phyloP scores from a whole-genome alignment of 768 basidiomycete species.

The Amanita pallidorosea region DNA sequence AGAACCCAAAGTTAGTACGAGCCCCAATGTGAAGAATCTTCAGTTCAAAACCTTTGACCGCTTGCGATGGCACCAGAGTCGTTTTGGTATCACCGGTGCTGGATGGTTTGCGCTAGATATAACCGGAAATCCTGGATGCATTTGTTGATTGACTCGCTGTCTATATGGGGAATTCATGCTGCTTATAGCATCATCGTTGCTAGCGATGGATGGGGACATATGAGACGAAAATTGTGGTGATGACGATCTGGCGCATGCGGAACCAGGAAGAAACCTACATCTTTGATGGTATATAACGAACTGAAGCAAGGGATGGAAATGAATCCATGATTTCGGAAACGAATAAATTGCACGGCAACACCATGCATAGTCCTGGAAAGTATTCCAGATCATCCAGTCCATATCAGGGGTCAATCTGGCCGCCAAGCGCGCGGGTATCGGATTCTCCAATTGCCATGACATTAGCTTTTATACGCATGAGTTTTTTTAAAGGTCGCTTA shows the following conservation, averaged over 20 bases:
- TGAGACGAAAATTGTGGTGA: background rate
- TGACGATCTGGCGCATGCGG: background rate
- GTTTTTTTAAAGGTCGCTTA: conserved; percentile 28
- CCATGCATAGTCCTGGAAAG: conserved; percentile 37
- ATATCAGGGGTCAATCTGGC: conserved; percentile 31
- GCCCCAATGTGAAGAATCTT: conserved; percentile 4
- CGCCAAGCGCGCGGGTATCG: conserved; percentile 30
- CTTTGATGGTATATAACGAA: conserved; percentile 1
- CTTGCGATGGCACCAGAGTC: background rate
- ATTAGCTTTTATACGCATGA: conserved; percentile 16
- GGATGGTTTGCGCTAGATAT: background rate
- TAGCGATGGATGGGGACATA: background rate
- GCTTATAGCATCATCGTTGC: background rate
- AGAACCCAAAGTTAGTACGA: conserved; percentile 10
- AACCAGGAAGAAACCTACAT: background rate
- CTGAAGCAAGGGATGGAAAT: conserved; percentile 6
- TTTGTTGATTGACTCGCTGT: background rate
- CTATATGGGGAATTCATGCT: conserved; percentile 2
- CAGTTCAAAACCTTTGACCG: conserved; percentile 8
- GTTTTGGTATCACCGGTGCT: background rate
- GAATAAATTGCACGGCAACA: conserved; percentile 21
- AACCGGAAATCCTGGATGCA: background rate
- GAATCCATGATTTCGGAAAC: conserved; percentile 16
- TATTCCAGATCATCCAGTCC: conserved; percentile 31
- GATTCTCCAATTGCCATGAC: conserved; percentile 19